Evolutionary conservation across 2,329 filamentous ascomycete species (phyloP).

Genomic region (Aureobasidium namibiae): DNA sequence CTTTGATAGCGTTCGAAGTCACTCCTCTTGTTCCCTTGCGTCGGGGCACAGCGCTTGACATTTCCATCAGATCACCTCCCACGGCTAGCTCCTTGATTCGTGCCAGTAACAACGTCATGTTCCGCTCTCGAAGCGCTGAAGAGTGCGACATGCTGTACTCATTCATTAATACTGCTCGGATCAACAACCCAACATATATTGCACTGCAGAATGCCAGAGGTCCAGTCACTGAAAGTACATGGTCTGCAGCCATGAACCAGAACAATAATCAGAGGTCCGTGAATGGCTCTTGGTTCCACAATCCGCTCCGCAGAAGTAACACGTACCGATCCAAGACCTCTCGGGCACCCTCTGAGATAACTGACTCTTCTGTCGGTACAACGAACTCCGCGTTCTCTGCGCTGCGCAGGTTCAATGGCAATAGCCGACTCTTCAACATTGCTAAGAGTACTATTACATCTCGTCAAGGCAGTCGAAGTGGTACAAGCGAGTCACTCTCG

Average conservation of each 20-base stretch:
- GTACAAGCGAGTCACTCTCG: constrained; percentile 51
- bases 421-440: constrained; percentile 72
- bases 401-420: constrained; percentile 62
- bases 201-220: constrained; percentile 64
- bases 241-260: constrained; percentile 45
- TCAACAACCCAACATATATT: constrained; percentile 89
- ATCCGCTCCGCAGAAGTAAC: constrained; percentile 45
- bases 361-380: constrained; percentile 66
- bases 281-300: constrained; percentile 42
- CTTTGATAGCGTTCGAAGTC: constrained; percentile 66
- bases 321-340: constrained; percentile 48
- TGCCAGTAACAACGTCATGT: constrained; percentile 73
- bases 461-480: constrained; percentile 44
- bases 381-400: constrained; percentile 72
- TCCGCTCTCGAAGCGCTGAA: constrained; percentile 66
- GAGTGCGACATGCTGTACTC: constrained; percentile 79
- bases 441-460: constrained; percentile 65
- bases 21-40: constrained; percentile 86
- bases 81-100: constrained; percentile 62
- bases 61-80: constrained; percentile 85
- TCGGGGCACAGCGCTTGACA: constrained; percentile 84
- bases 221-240: constrained; percentile 40
- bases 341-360: constrained; percentile 50
- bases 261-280: constrained; percentile 37
- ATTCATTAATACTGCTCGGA: constrained; percentile 78